Base-by-base conservation (phyloP, 1,284 basidiomycete species). In the Meripilus lineatus region DNA sequence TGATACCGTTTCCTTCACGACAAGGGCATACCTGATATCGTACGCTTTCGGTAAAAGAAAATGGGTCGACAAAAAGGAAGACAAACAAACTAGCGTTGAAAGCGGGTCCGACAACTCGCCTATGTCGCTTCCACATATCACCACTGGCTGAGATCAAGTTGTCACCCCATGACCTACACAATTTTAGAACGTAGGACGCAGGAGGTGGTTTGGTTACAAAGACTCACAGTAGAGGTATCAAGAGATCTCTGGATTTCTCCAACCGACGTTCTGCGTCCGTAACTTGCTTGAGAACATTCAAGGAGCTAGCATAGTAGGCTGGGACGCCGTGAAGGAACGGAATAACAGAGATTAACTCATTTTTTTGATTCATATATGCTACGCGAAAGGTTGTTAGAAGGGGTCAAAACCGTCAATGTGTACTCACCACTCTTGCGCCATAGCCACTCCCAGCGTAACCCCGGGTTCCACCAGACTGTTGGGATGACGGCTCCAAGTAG, bases 1-100 rank as follows among this genome's bases (percentile, higher is more conserved):
- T 15, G 32, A 25, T 13, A 36, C 32, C 10, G 46, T 42, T 32
- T 50, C 45, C 10, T 35, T 35, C 25, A 42, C 44, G 4, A 47
- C 49, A 6, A 47, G 17, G 22, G 7, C 13, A 18, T 42, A 37
- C 10, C 41, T 42, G n/a, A 38, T n/a, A n/a, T n/a, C n/a, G n/a
- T n/a, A n/a, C n/a, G n/a, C n/a, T n/a, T n/a, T n/a, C n/a, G n/a
- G n/a, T n/a, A 10, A 11, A 17, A 11, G 37, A 38, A 13, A 8
- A 10, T 10, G 28, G 28, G 10, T 10, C n/a, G n/a, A 8, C 17
- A n/a, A 5, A 25, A 40, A 28, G 24, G 32, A 28, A 11, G 11
- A 7, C 6, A 22, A 6, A 30, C 11, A 38, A 22, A 15, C 22
- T n/a, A 22, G 26, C 32, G 8, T 32, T 23, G 38, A 40, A 28